Conservation (phyloP, 164 flowering plant genomes). For the Vitis rupestris region DNA sequence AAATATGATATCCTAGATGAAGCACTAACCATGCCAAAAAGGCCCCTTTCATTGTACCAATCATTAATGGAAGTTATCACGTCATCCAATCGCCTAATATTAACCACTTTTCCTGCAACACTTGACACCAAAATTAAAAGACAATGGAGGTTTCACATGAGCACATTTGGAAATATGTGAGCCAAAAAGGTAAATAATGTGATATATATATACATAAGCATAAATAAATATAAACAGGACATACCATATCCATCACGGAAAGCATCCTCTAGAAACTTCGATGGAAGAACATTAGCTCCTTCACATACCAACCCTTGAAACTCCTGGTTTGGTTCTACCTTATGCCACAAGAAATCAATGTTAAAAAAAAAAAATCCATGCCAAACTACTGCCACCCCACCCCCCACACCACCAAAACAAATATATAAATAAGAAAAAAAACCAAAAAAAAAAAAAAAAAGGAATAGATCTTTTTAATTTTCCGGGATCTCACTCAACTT, state of each 20-base stretch:
- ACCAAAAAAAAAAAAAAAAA: too few species aligned
- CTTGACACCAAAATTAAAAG: slow-evolving; percentile 49
- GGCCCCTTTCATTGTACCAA: slow-evolving; percentile 97
- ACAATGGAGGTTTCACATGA: slow-evolving; percentile 24
- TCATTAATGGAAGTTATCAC: slow-evolving; percentile 82
- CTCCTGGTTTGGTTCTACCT: slow-evolving; percentile 99
- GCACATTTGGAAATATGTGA: slow-evolving; percentile 4
- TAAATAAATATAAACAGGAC: slow-evolving; percentile 12
- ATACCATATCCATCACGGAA: slow-evolving; percentile 92
- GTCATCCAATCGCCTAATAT: slow-evolving; percentile 80
- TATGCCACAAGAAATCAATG: slow-evolving; percentile 42
- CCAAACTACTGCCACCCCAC: background rate
- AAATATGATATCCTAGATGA: background rate
- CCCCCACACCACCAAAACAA: too few species aligned
- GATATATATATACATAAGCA: background rate
- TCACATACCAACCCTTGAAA: slow-evolving; percentile 96
- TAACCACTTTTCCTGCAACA: slow-evolving; percentile 95
- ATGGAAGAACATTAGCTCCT: slow-evolving; percentile 96
- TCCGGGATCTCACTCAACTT: too few species aligned
- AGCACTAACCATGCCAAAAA: slow-evolving; percentile 84
- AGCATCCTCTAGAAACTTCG: slow-evolving; percentile 83
- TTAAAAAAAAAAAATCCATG: background rate
- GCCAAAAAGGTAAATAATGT: background rate
- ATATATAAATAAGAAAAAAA: too few species aligned
- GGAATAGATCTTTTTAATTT: too few species aligned